Conservation (phyloP, 2,329 filamentous ascomycete genomes). For the Aspergillus floridensis region DNA sequence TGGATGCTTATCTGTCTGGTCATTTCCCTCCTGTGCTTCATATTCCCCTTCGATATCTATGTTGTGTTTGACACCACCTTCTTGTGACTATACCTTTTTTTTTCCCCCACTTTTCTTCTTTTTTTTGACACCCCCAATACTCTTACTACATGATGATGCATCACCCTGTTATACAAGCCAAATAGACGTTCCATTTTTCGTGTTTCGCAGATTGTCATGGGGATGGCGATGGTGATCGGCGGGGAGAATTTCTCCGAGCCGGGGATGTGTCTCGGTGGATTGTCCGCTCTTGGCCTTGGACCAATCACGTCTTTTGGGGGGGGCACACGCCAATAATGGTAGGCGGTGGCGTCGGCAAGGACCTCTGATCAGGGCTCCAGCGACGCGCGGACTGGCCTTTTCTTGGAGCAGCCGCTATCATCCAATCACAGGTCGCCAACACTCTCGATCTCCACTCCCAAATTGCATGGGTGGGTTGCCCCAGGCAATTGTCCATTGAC, state of each 20-base stretch:
- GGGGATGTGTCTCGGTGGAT: not conserved
- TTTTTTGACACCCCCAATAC: not conserved
- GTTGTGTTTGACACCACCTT: constrained; percentile 1
- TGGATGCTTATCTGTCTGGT: constrained; percentile 9
- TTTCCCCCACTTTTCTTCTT: not conserved
- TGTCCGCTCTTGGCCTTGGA: not conserved
- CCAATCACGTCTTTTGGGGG: constrained; percentile 12
- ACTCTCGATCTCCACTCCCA: not conserved
- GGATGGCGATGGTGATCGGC: not conserved
- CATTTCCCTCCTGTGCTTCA: constrained; percentile 6
- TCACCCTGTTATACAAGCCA: constrained; percentile 1
- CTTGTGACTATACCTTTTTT: constrained; percentile 21
- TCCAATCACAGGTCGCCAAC: constrained; percentile 8
- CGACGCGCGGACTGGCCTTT: constrained; percentile 20
- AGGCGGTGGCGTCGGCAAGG: constrained; percentile 9
- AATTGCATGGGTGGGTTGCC: constrained; percentile 2
- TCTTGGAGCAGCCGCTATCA: too few relatives aligned
- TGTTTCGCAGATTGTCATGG: not conserved
- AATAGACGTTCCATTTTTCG: constrained; percentile 16
- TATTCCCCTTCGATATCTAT: constrained; percentile 10
- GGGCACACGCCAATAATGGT: constrained; percentile 14
- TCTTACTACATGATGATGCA: not conserved
- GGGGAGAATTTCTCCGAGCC: not conserved
- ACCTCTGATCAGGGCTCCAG: constrained; percentile 12
- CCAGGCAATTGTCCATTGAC: constrained; percentile 10